Evolutionary conservation across 2,329 filamentous ascomycete genomes (phyloP), one percentile per base, ranked within the genome.

Genomic region (Malbranchea zuffiana): DNA sequence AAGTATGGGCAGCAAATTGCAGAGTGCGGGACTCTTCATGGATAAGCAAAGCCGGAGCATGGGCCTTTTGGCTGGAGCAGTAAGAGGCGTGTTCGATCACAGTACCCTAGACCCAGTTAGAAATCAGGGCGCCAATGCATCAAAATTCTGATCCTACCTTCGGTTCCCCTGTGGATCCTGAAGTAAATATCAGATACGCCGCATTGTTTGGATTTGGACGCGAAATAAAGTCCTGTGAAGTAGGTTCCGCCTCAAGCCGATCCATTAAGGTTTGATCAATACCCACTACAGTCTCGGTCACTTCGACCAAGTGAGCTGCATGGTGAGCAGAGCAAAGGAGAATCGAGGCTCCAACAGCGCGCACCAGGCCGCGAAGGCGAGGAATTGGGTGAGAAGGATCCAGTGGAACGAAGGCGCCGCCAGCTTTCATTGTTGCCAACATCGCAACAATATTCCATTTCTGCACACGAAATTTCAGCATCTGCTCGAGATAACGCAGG

Each of bases 61-160:
- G 72, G 0, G 64, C 65, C 6, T 66, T 53, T 17, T 74, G 67
- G 2, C 68, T 63, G 0, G 75, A 73, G 1, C 74, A 68, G 10
- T 77, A 65, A 0, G 75, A 69, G 0, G 61, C 59, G 47, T 82
- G 79, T 7, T 71, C 72, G 42, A 80, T 70, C 32, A 78, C 67
- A n/a, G 78, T 71, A 3, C 75, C 78, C 59, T 62, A 37, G n/a
- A 21, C 7, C 8, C 26, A 8, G 25, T 37, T 25, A 37, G 35
- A 13, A 7, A 6, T 26, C 10, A 12, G 6, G 10, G 30, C 28
- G 7, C 6, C 15, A 7, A 15, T 11, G 27, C 27, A 7, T 15
- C 6, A 33, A 33, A 17, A 33, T 12, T 35, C 28, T 3, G 10
- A 27, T 27, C 46, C 31, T 42, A 61, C 58, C 47, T 74, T 74